These are phyloP conservation scores for Cercospora sp. DNA, from an alignment of 2,329 filamentous ascomycete species.

Conservation along the genomic window DNA sequence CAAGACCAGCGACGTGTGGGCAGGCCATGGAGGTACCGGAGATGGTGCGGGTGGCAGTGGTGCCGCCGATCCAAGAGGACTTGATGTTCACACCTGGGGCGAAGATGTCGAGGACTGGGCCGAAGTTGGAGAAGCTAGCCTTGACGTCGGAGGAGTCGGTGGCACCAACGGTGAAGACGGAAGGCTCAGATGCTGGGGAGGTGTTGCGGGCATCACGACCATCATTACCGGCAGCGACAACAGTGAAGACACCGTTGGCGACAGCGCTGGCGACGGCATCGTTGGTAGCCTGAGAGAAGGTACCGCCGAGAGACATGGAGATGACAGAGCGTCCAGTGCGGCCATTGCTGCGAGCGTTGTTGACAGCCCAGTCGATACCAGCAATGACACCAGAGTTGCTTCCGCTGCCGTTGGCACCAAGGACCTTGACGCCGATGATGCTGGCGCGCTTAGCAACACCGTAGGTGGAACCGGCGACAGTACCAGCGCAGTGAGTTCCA, in stretches of 20 bases:
- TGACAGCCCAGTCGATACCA: slow-evolving; percentile 37
- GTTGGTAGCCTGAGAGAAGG: slow-evolving; percentile 41
- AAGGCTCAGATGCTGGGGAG: slow-evolving; percentile 40
- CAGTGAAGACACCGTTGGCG: slow-evolving; percentile 43
- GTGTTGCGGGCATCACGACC: slow-evolving; percentile 32
- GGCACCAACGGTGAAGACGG: slow-evolving; percentile 42
- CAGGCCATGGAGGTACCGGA: slow-evolving; percentile 51
- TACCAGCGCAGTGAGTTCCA: slow-evolving; percentile 81
- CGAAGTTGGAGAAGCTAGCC: slow-evolving; percentile 46
- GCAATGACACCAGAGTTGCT: slow-evolving; percentile 32
- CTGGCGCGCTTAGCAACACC: slow-evolving; percentile 44
- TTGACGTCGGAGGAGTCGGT: slow-evolving; percentile 36
- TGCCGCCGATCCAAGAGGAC: slow-evolving; percentile 51
- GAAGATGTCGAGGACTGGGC: slow-evolving; percentile 43
- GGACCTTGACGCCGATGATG: slow-evolving; percentile 54
- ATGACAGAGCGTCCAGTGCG: slow-evolving; percentile 57
- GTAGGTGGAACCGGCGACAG: slow-evolving; percentile 63
- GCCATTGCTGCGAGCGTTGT: slow-evolving; percentile 69
- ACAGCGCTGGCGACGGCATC: slow-evolving; percentile 42
- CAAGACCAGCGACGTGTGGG: slow-evolving; percentile 33
- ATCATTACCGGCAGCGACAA: slow-evolving; percentile 43
- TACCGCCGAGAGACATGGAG: slow-evolving; percentile 47
- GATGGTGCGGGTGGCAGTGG: slow-evolving; percentile 50
- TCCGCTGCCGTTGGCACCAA: slow-evolving; percentile 47
- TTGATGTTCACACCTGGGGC: slow-evolving; percentile 55